Conservation (phyloP, 805 yeast genomes). For the Saturnispora galanensis region DNA sequence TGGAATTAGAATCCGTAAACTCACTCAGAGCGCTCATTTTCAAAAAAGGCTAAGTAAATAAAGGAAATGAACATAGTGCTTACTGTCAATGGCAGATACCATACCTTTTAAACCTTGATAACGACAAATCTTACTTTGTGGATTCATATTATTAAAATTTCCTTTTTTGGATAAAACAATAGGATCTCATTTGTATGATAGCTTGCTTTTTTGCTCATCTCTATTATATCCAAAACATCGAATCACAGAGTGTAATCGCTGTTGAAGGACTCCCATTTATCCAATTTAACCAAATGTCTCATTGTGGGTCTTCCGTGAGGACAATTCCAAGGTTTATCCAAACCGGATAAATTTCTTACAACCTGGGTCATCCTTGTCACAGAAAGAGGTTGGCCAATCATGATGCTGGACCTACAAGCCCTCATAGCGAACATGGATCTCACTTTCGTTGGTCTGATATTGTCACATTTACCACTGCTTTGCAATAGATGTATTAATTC, state of each 20-base stretch:
- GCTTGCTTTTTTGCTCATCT: not conserved
- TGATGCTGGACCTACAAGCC: constrained; percentile 87
- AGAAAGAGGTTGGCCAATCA: constrained; percentile 76
- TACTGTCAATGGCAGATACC: too few relatives aligned
- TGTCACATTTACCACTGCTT: constrained; percentile 14
- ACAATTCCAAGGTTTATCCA: constrained; percentile 93
- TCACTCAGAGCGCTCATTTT: too few relatives aligned
- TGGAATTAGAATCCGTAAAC: not conserved
- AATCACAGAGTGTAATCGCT: constrained; percentile 30
- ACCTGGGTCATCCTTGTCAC: constrained; percentile 53
- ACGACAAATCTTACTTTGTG: not conserved
- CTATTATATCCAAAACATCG: not conserved
- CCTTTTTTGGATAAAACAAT: constrained; percentile 25
- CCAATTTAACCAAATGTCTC: constrained; percentile 70
- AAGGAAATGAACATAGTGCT: too few relatives aligned
- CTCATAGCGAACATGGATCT: constrained; percentile 85
- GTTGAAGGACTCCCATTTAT: constrained; percentile 34
- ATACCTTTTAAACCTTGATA: not conserved
- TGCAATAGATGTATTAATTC: constrained; percentile 65
- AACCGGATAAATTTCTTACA: constrained; percentile 53
- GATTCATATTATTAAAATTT: constrained; percentile 16
- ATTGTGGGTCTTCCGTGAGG: constrained; percentile 98
- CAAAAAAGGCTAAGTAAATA: too few relatives aligned
- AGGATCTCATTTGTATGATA: not conserved
- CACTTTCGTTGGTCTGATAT: constrained; percentile 63